Evolutionary conservation across 2,329 filamentous ascomycete genomes (phyloP).

Genomic region (Lecanicillium sp.): DNA sequence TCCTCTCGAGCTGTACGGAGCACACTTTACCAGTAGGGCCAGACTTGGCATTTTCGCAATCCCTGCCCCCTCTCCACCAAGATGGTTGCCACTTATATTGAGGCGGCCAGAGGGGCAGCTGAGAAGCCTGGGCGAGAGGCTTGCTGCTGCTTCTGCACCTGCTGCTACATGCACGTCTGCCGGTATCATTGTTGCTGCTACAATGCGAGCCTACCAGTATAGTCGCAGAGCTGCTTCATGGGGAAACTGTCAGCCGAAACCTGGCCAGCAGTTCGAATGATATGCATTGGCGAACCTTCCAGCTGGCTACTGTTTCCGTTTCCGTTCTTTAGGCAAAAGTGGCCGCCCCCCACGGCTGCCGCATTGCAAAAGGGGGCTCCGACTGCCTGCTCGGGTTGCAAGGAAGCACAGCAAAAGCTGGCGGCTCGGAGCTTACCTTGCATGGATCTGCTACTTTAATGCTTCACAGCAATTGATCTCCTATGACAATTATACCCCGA

Average conservation of each 20-base stretch:
- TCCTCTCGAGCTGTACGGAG: not conserved
- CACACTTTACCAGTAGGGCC: not conserved
- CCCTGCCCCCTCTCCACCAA: slow-evolving; percentile 5
- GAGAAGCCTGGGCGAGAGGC: not conserved
- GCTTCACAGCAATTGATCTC: slow-evolving; percentile 35
- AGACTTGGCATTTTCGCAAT: slow-evolving; percentile 4
- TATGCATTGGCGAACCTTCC: too few species aligned
- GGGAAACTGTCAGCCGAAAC: too few species aligned
- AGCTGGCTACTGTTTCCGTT: too few species aligned
- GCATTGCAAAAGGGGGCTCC: not conserved
- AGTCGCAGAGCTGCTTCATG: too few species aligned
- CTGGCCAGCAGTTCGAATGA: too few species aligned
- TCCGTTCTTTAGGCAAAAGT: not conserved
- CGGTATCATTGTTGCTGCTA: too few species aligned
- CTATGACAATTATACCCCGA: slow-evolving; percentile 16
- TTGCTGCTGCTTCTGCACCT: not conserved
- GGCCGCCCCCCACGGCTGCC: not conserved
- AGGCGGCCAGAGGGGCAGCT: slow-evolving; percentile 2
- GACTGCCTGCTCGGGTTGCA: not conserved
- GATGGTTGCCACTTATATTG: slow-evolving; percentile 4
- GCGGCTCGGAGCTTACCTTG: slow-evolving; percentile 15
- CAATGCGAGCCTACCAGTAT: too few species aligned
- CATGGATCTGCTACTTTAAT: slow-evolving; percentile 40
- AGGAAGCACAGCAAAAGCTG: not conserved
- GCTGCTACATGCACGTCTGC: not conserved